These are phyloP conservation scores for Acer campestre DNA, from an alignment of 345 rosid species.

Conservation along the genomic window DNA sequence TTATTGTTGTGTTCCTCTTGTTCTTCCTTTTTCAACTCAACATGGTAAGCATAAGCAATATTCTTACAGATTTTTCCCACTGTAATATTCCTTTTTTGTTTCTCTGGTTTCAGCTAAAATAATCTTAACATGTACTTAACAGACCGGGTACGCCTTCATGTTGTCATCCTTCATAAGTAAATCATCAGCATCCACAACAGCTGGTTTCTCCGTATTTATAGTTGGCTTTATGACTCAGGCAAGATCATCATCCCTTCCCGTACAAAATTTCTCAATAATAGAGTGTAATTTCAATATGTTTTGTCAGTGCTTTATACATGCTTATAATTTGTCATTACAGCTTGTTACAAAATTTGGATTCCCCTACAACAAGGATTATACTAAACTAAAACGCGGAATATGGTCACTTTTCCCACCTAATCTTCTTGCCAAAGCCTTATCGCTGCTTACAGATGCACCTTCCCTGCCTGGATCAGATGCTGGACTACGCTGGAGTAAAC, in stretches of 20 bases:
- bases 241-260: slow-evolving; percentile 13
- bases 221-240: slow-evolving; percentile 84
- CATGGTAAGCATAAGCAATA: slow-evolving; percentile 50
- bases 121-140: not conserved
- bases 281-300: not conserved
- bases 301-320: slow-evolving; percentile 16
- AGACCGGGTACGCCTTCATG: slow-evolving; percentile 85
- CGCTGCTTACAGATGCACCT: slow-evolving; percentile 63
- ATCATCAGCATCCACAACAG: slow-evolving; percentile 74
- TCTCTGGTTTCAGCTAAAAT: slow-evolving; percentile 7
- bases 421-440: slow-evolving; percentile 66
- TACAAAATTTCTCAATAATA: slow-evolving; percentile 12
- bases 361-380: slow-evolving; percentile 42
- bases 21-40: slow-evolving; percentile 85
- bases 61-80: not conserved
- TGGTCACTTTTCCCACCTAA: slow-evolving; percentile 92
- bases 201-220: slow-evolving; percentile 75
- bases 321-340: slow-evolving; percentile 18
- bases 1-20: slow-evolving; percentile 62
- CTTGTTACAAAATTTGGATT: slow-evolving; percentile 51
- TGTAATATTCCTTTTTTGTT: not conserved
- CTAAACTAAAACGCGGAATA: slow-evolving; percentile 37
- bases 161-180: slow-evolving; percentile 80
- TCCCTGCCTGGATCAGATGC: slow-evolving; percentile 53
- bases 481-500: slow-evolving; percentile 80